Conservation (phyloP, 2,329 filamentous ascomycete species). For the Alternaria ventricosa region DNA sequence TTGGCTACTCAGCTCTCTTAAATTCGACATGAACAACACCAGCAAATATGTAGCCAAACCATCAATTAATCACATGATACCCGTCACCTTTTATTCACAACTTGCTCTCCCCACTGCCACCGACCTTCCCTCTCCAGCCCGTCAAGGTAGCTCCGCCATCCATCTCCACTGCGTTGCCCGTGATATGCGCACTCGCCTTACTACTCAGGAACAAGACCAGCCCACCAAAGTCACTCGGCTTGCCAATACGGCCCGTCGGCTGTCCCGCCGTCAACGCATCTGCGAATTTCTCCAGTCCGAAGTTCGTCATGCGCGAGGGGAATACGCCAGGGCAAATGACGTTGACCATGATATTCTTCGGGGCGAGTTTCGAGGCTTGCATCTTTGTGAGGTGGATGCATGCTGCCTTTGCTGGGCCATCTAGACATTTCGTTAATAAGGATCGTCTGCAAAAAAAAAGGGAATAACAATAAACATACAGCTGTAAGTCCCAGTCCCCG, state of each 20-base stretch:
- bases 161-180: slow-evolving; percentile 56
- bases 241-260: slow-evolving; percentile 56
- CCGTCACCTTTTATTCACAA: slow-evolving; percentile 17
- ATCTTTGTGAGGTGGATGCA: slow-evolving; percentile 61
- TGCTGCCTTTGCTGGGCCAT: slow-evolving; percentile 61
- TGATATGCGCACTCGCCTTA: slow-evolving; percentile 50
- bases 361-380: slow-evolving; percentile 58
- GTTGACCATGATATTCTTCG: slow-evolving; percentile 61
- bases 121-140: slow-evolving; percentile 50
- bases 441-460: too few relatives aligned
- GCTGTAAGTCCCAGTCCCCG: slow-evolving; percentile 59
- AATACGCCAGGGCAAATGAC: slow-evolving; percentile 56
- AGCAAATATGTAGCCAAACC: neutral
- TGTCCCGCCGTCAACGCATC: slow-evolving; percentile 56
- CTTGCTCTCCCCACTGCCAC: slow-evolving; percentile 28
- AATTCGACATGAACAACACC: neutral
- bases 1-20: slow-evolving; percentile 31
- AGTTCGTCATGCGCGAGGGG: slow-evolving; percentile 62
- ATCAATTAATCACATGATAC: neutral
- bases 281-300: slow-evolving; percentile 57
- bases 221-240: slow-evolving; percentile 57
- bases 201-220: slow-evolving; percentile 54
- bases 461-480: slow-evolving; percentile 37
- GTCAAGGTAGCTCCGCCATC: slow-evolving; percentile 55
- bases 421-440: slow-evolving; percentile 13